A percentile compares a stretch with the other conserved stretches of the same genome.
Evolutionary conservation across 192 early-diverging fungal genomes (phyloP).

Genomic region (Podila minutissima): DNA sequence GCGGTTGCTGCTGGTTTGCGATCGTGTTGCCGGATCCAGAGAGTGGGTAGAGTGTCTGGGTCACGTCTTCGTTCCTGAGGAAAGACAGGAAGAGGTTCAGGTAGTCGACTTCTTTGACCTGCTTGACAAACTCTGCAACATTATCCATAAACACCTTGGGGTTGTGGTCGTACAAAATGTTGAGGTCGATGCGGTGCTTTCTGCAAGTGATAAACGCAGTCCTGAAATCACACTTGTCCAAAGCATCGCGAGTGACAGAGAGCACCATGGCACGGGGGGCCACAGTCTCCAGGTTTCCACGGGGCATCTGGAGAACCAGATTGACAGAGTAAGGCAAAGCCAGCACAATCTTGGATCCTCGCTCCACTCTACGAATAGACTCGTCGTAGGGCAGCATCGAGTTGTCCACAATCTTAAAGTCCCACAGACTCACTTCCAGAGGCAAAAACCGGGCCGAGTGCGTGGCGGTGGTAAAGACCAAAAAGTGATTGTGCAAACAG

Average conservation of each 20-base stretch:
- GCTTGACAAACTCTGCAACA: slow-evolving; percentile 75
- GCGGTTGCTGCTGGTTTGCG: slow-evolving; percentile 9
- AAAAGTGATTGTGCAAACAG: slow-evolving; percentile 79
- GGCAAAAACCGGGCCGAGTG: slow-evolving; percentile 84
- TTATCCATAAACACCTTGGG: slow-evolving; percentile 74
- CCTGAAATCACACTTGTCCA: slow-evolving; percentile 76
- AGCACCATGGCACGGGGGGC: slow-evolving; percentile 91
- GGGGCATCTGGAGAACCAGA: slow-evolving; percentile 93
- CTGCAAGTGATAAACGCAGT: slow-evolving; percentile 86
- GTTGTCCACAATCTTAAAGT: slow-evolving; percentile 59
- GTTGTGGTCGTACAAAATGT: slow-evolving; percentile 86
- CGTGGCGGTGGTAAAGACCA: slow-evolving; percentile 87
- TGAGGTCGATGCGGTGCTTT: slow-evolving; percentile 93
- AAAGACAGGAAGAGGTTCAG: slow-evolving; percentile 91
- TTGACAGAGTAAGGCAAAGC: slow-evolving; percentile 75
- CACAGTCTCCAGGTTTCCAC: slow-evolving; percentile 96
- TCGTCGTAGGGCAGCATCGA: slow-evolving; percentile 67
- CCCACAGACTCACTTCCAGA: slow-evolving; percentile 24
- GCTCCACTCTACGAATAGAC: slow-evolving; percentile 83
- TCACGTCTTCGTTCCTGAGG: slow-evolving; percentile 86
- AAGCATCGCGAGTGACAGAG: slow-evolving; percentile 67
- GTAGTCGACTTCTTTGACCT: slow-evolving; percentile 84
- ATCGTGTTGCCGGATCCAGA: slow-evolving; percentile 18
- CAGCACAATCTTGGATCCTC: slow-evolving; percentile 88
- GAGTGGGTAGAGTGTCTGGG: slow-evolving; percentile 78